Conservation (phyloP, 176 grass and related monocot species). For the Carex scoparia region DNA sequence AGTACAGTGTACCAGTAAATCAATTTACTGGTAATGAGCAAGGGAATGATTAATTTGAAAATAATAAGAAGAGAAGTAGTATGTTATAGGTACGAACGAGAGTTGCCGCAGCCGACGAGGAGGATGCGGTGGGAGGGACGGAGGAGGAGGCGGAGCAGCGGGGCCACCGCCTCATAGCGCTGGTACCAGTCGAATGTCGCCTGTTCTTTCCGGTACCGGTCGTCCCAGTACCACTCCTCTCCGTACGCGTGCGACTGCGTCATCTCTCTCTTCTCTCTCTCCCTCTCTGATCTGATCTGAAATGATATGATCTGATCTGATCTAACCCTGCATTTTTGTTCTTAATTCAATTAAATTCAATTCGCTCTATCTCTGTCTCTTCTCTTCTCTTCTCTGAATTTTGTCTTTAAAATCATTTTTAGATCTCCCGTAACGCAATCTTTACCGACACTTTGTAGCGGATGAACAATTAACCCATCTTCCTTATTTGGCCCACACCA, state of each 20-base stretch:
- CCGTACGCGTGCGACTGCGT: conserved; percentile 68
- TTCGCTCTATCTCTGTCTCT: background rate
- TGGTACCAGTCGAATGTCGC: conserved; percentile 95
- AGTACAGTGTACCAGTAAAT: no score
- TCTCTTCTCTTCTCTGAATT: background rate
- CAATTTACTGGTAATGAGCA: no score
- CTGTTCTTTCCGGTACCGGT: conserved; percentile 72
- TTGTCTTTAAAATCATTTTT: background rate
- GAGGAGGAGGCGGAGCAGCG: conserved; percentile 63
- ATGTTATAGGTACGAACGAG: conserved; percentile 31
- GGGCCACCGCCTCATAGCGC: conserved; percentile 72
- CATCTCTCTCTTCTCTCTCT: background rate
- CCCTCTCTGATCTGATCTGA: no score
- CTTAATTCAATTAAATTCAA: background rate
- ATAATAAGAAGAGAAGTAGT: no score
- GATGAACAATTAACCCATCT: no score
- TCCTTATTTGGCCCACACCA: no score
- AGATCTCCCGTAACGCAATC: no score
- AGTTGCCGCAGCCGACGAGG: conserved; percentile 92
- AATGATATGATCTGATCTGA: no score
- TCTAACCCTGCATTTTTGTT: no score
- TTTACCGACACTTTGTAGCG: no score
- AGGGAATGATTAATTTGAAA: no score
- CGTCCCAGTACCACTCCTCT: conserved; percentile 87
- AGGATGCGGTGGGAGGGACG: conserved; percentile 49